Evolutionary conservation across 345 rosid species (phyloP), one percentile per base, ranked within the genome.

Genomic region (Citrus inodora): DNA sequence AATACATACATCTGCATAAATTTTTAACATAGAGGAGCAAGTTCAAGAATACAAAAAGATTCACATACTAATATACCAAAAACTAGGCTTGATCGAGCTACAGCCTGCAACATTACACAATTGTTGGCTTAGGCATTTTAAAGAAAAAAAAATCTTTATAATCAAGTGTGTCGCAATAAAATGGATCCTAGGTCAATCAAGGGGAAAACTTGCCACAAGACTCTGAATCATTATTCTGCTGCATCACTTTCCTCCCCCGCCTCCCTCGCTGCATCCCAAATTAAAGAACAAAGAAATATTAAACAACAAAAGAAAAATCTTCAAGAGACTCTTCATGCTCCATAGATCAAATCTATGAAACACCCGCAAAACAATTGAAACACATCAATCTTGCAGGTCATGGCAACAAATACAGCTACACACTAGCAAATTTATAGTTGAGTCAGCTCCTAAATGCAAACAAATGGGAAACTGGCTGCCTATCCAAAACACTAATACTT

Each of bases 241-340:
- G 77, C 59, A 81, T 67, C 72, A n/a, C 32, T 42, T 21, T 42
- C 79, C 71, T 78, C 81, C 17, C 77, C 77, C n/a, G 79, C 62
- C 73, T 37, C 85, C 30, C 68, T 58, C 27, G 61, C 83, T 70
- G 78, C 53, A 51, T 53, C 53, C 65, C 66, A 77, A 46, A 46
- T 27, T 62, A 17, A 10, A 51, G 58, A 28, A 42, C 38, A 37
- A 46, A 32, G 35, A 55, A 55, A 4, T 21, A 48, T 64, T 64
- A 75, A 46, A 51, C 62, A 42, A 63, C 33, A 48, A 17, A n/a
- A 11, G n/a, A 24, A 25, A 71, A 6, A 19, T 14, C 38, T 64
- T 71, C 28, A 75, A 42, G 16, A 70, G 3, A 11, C 5, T 30
- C 21, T 79, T 25, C 35, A 27, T 19, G 51, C 75, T 79, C 76